Conservation (phyloP, 1,139 yeast genomes). For the Sugiyamaella castrensis region DNA sequence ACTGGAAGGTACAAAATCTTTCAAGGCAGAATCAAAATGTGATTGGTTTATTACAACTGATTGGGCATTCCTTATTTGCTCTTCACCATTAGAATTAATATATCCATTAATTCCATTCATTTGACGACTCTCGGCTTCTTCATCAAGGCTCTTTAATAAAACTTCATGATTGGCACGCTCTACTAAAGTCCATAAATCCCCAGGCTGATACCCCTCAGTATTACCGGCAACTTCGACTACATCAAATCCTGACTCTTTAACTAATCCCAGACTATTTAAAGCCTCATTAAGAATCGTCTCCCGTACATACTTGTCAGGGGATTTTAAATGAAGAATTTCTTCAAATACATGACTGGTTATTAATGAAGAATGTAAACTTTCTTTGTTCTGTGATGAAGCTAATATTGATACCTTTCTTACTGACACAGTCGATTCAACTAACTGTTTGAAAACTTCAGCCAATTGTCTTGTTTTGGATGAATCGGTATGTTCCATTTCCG, state of each 20-base stretch:
- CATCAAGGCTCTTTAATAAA: constrained; percentile 25
- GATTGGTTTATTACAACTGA: constrained; percentile 18
- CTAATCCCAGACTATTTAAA: constrained; percentile 36
- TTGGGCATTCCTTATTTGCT: background rate
- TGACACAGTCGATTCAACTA: constrained; percentile 41
- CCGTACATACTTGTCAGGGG: constrained; percentile 71
- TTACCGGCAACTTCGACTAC: constrained; percentile 67
- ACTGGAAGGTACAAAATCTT: constrained; percentile 74
- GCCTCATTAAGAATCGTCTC: constrained; percentile 50
- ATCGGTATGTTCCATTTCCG: constrained; percentile 69
- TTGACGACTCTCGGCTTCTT: background rate
- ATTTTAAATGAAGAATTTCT: constrained; percentile 54
- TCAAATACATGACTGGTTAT: constrained; percentile 71
- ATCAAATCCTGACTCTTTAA: constrained; percentile 46
- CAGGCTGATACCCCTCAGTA: constrained; percentile 88
- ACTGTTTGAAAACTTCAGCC: constrained; percentile 46
- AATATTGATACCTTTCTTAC: constrained; percentile 52
- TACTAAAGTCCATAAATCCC: constrained; percentile 67
- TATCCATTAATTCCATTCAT: too few species aligned
- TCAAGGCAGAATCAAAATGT: constrained; percentile 56
- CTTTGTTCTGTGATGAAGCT: constrained; percentile 61
- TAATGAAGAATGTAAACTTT: constrained; percentile 58
- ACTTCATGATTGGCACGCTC: constrained; percentile 69
- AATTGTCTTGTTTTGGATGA: constrained; percentile 57
- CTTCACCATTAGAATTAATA: background rate